Evolutionary conservation across 805 yeast genomes (phyloP).

Genomic region (Torulaspora quercuum): DNA sequence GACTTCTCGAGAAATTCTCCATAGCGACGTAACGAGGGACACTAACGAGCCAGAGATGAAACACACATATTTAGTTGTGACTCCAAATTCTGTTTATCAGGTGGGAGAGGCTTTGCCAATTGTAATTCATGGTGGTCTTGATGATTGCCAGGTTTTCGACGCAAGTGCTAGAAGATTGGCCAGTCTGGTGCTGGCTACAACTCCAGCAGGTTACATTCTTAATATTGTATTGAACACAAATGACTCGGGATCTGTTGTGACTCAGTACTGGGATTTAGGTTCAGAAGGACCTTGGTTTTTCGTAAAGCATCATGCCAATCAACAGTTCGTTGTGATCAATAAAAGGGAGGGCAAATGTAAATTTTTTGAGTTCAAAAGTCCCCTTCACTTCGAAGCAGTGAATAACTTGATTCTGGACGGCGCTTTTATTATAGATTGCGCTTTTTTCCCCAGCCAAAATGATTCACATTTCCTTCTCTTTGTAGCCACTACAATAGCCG

Average conservation of each 20-base stretch:
- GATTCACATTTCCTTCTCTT: slow-evolving; percentile 21
- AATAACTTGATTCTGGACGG: slow-evolving; percentile 26
- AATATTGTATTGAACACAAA: slow-evolving; percentile 13
- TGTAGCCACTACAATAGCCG: slow-evolving; percentile 18
- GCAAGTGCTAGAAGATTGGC: slow-evolving; percentile 2
- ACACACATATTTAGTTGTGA: slow-evolving; percentile 15
- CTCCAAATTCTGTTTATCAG: slow-evolving; percentile 17
- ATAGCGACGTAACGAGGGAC: not conserved
- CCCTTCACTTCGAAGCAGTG: slow-evolving; percentile 20
- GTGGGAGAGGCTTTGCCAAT: slow-evolving; percentile 15
- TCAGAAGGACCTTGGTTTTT: slow-evolving; percentile 21
- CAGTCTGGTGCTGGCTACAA: slow-evolving; percentile 19
- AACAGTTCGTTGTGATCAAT: slow-evolving; percentile 21
- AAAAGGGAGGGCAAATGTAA: slow-evolving; percentile 18
- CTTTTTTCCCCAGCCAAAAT: slow-evolving; percentile 19
- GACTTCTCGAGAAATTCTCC: slow-evolving; percentile 2
- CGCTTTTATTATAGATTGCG: slow-evolving; percentile 16
- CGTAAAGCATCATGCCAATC: slow-evolving; percentile 10
- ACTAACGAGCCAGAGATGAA: not conserved
- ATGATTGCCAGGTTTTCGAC: slow-evolving; percentile 19
- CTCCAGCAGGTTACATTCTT: slow-evolving; percentile 19
- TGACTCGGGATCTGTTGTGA: slow-evolving; percentile 7
- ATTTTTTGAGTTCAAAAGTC: slow-evolving; percentile 22
- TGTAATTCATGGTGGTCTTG: slow-evolving; percentile 17
- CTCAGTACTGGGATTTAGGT: slow-evolving; percentile 27